A percentile compares a stretch with the other conserved stretches of the same genome.
Conservation (phyloP, 2,329 filamentous ascomycete genomes). For the Endothia cerciana region DNA sequence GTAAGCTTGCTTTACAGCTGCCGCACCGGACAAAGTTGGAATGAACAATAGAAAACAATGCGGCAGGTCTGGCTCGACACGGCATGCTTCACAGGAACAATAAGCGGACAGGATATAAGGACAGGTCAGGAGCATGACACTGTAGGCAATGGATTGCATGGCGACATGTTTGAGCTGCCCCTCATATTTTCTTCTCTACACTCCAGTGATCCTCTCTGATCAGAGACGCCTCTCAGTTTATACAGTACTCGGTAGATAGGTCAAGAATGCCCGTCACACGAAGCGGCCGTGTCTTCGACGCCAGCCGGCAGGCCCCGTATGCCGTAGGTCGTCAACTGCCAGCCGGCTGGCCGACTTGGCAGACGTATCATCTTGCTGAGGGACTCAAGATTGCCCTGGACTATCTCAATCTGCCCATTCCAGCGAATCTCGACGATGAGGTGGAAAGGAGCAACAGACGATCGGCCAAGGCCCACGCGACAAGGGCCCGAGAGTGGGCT, state of each 20-base stretch:
- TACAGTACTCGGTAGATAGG: too few relatives aligned
- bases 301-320: neutral
- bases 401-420: neutral
- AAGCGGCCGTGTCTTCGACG: neutral
- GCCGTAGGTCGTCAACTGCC: too few relatives aligned
- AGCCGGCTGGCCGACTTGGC: neutral
- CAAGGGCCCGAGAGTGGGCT: neutral
- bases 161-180: too few relatives aligned
- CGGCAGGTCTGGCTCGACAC: too few relatives aligned
- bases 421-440: neutral
- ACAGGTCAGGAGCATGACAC: too few relatives aligned
- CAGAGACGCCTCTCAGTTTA: neutral
- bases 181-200: neutral
- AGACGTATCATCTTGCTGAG: neutral
- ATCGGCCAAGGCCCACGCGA: neutral
- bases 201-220: neutral
- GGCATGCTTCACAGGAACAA: too few relatives aligned
- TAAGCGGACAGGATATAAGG: too few relatives aligned
- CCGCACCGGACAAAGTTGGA: neutral
- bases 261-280: neutral
- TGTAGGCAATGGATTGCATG: too few relatives aligned
- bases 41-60: neutral
- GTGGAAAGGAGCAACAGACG: neutral
- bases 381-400: neutral
- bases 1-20: neutral